Evolutionary conservation across 192 early-diverging fungal species (phyloP), one percentile per base, ranked within the genome.

Genomic region (Rhizophagus clarus): DNA sequence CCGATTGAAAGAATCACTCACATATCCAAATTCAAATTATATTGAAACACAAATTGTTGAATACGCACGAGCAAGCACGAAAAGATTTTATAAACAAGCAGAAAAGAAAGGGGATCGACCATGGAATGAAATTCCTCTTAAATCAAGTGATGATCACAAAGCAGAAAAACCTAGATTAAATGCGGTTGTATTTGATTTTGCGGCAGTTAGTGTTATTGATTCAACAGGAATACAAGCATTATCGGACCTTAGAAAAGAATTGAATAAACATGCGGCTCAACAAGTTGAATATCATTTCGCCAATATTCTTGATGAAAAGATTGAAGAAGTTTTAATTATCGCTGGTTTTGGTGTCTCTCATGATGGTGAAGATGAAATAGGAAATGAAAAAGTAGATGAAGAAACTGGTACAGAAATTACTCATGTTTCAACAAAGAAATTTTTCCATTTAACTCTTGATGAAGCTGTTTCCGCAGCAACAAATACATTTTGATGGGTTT

Each of bases 151-250:
- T 66, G 83, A 89, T 10, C 32, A 22, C 22, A 79, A 79, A 31
- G 24, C 20, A 2, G 72, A 79, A 10, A 63, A 81, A 80, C 90
- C 91, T 14, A 76, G 83, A 5, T 85, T 97, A 26, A 85, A 88
- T 28, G 91, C 95, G 1, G 81, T 96, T 28, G 86, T 98, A 40
- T 88, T 98, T 72, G 96, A 98, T 80, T 91, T 98, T 68, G 86
- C 91, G 0, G 91, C 89, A 28, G 95, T 97, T 26, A 92, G 93
- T 49, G 80, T 89, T 45, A 87, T 97, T 61, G 96, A 98, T 79
- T 89, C 90, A 24, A 94, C 95, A 1, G 95, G 94, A 22, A 77
- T 94, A 49, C 93, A 95, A 80, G 87, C 87, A 45, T 87, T 98
- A 6, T 82, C 93, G 10, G 94, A 96, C 49, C 83, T 83, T 51